Conservation (phyloP, 2,329 filamentous ascomycete genomes). For the Ophiognomonia clavigignenti-juglandacearum region DNA sequence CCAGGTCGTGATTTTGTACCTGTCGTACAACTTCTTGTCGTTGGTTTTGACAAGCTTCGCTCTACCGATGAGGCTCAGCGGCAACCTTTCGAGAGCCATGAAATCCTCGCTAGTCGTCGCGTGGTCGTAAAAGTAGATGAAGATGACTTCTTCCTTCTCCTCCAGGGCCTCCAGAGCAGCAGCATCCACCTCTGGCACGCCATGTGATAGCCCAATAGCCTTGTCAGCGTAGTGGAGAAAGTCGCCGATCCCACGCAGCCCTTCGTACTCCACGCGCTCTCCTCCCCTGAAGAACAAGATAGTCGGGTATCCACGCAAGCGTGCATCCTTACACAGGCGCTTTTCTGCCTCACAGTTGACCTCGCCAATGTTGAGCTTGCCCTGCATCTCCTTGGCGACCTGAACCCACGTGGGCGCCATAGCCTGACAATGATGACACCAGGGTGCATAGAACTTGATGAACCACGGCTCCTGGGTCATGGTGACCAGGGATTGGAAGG, state of each 20-base stretch:
- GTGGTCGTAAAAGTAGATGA: slow-evolving; percentile 96
- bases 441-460: slow-evolving; percentile 97
- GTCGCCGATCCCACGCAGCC: slow-evolving; percentile 87
- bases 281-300: slow-evolving; percentile 89
- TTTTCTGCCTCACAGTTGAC: slow-evolving; percentile 89
- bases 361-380: slow-evolving; percentile 85
- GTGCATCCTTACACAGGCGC: slow-evolving; percentile 87
- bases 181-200: slow-evolving; percentile 77
- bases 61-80: slow-evolving; percentile 83
- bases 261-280: slow-evolving; percentile 89
- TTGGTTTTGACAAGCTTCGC: slow-evolving; percentile 85
- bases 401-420: slow-evolving; percentile 87
- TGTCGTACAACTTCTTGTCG: slow-evolving; percentile 66
- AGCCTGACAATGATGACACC: slow-evolving; percentile 93
- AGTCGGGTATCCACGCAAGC: slow-evolving; percentile 76
- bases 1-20: slow-evolving; percentile 96
- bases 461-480: slow-evolving; percentile 92
- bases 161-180: slow-evolving; percentile 76
- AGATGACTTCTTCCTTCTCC: slow-evolving; percentile 90
- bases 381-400: slow-evolving; percentile 86
- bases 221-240: slow-evolving; percentile 83
- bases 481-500: slow-evolving; percentile 80
- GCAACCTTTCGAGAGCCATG: slow-evolving; percentile 76
- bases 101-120: slow-evolving; percentile 94
- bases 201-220: slow-evolving; percentile 70